Percentiles rank a stretch among this genome's conserved stretches.
Evolutionary conservation across 257 asterid species (phyloP).

Genomic region (Nicotiana tabacum): DNA sequence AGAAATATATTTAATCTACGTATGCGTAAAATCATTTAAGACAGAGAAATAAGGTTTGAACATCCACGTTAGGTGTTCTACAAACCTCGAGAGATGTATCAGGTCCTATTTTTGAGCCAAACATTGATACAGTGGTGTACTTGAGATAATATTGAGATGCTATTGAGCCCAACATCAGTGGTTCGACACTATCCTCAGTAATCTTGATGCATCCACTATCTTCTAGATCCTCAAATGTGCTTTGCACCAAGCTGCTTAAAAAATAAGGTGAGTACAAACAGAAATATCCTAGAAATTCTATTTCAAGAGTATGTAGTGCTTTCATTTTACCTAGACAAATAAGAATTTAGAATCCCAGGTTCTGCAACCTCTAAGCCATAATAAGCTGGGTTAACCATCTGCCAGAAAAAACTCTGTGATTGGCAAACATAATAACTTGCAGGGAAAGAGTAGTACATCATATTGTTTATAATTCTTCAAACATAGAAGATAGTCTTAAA

Average conservation of each 20-base stretch:
- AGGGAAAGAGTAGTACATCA: conserved; percentile 1
- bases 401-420: conserved; percentile 21
- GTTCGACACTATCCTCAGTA: conserved; percentile 75
- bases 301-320: conserved; percentile 15
- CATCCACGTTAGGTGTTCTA: conserved; percentile 17
- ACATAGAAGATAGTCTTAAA: not conserved
- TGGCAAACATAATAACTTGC: not conserved
- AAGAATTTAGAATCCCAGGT: conserved; percentile 74
- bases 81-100: conserved; percentile 90
- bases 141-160: conserved; percentile 92
- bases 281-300: conserved; percentile 7
- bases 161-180: conserved; percentile 91
- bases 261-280: conserved; percentile 4
- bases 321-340: conserved; percentile 69
- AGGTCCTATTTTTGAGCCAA: conserved; percentile 86
- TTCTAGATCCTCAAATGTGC: conserved; percentile 95
- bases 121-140: conserved; percentile 91
- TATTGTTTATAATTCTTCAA: not conserved
- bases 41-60: conserved; percentile 8
- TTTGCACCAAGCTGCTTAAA: conserved; percentile 58
- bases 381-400: conserved; percentile 92
- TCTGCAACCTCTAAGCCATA: conserved; percentile 81
- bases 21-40: not conserved
- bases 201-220: conserved; percentile 92
- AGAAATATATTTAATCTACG: not conserved